Conservation (phyloP, 2,329 filamentous ascomycete species). For the Colletotrichum sp. region DNA sequence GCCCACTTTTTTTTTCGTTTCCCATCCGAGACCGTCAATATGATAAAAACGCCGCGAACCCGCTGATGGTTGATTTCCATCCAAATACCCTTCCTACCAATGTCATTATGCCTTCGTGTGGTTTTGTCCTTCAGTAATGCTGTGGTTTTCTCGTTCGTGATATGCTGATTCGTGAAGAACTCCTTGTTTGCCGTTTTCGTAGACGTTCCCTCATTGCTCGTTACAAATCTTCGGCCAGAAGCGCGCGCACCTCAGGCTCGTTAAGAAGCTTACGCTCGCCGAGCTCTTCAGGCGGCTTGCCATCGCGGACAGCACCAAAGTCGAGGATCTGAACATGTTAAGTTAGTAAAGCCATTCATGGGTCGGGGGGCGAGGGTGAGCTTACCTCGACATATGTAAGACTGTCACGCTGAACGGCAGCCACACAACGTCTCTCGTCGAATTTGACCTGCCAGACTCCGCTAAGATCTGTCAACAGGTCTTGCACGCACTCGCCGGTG, state of each 20-base stretch:
- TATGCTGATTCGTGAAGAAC: conserved; percentile 10
- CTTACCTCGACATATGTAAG: conserved; percentile 95
- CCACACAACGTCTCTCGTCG: conserved; percentile 92
- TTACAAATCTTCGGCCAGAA: conserved; percentile 49
- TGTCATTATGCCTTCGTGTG: conserved; percentile 11
- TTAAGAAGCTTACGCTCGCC: conserved; percentile 79
- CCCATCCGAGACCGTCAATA: neutral
- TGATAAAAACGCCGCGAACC: conserved; percentile 12
- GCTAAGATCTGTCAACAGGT: conserved; percentile 89
- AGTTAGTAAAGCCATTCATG: neutral
- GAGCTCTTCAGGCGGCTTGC: conserved; percentile 76
- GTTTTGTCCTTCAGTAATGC: conserved; percentile 8
- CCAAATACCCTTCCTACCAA: neutral
- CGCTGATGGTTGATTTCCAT: neutral
- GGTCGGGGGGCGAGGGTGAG: conserved; percentile 14
- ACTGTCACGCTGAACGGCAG: conserved; percentile 90
- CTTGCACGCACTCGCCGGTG: conserved; percentile 89
- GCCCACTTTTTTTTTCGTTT: conserved; percentile 5
- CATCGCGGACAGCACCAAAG: conserved; percentile 92
- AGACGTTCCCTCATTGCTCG: neutral
- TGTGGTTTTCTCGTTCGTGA: conserved; percentile 9
- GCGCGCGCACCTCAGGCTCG: conserved; percentile 55
- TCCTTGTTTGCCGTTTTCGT: neutral
- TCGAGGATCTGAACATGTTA: conserved; percentile 77
- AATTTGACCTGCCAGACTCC: conserved; percentile 99